Base-by-base conservation (phyloP, 2,329 filamentous ascomycete species). In the Colletotrichum trifolii region DNA sequence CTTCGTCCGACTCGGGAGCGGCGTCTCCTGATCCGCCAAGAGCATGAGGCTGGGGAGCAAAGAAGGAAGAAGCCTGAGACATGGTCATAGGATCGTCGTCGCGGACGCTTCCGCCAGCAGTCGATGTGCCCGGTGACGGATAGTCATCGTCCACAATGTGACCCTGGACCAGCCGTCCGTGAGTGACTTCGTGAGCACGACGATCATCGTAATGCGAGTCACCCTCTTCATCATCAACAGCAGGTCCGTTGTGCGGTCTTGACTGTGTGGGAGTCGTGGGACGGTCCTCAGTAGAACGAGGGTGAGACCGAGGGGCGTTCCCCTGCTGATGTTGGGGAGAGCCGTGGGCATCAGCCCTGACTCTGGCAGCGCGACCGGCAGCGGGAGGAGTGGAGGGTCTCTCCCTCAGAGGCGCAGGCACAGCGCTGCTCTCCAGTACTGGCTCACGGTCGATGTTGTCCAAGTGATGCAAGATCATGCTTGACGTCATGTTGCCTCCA, bases 61-160 rank as follows among this genome's bases (percentile, higher is more conserved):
- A 96, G 66, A 91, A 89, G 8, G 89, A 94, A 0, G 96, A 97
- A 15, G 94, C 88, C 74, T 88, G 86, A 34, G 92, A 92, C 78
- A 92, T 87, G 38, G 80, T 76, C 94, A 98, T 97, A 12, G 91
- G 88, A 69, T 97, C 93, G 4, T 93, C 89, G n/a, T 91, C 87
- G 1, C 83, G 82, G 15, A 87, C 81, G 67, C 84, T 89, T 7
- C 88, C 89, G 62, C 87, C 87, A n/a, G 88, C 85, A 8, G 89
- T 88, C 17, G 90, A 95, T 67, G 87, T 83, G 50, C 86, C 83
- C 13, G 93, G 91, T 1, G 94, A 97, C 2, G 91, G 91, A 73
- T 94, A 95, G 74, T 97, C 91, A 74, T 97, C 96, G 68, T 97
- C 93, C 10, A 99, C 96, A 70, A 99, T 91, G 75, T 98, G 96